Base-by-base conservation (phyloP, 2,329 filamentous ascomycete species). In the Talaromyces piceae region DNA sequence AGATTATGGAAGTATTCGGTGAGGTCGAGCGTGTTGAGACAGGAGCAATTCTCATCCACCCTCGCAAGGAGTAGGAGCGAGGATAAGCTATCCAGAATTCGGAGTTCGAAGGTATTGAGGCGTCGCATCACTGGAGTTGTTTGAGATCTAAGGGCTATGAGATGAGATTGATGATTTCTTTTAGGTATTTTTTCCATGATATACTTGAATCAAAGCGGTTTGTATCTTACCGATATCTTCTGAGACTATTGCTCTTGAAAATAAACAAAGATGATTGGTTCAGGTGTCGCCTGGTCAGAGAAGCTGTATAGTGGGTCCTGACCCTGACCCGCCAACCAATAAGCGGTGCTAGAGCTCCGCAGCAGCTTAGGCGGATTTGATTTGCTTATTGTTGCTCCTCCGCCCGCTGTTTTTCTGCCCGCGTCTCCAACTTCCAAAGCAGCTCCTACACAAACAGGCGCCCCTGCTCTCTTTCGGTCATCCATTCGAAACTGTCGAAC, bases 331-430 rank as follows among this genome's bases (percentile, higher is more conserved):
- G 12, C 5, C n/a, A 9, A 8, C 12, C 22, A 23, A 22, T 39
- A 2, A 43, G 23, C 22, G 43, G 51, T 41, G 53, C 58, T 54
- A 54, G 54, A 54, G 23, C 47, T 49, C 26, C 33, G 39, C 31
- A 25, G n/a, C 18, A 53, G 53, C 54, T 53, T 41, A 58, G 59
- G 60, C 59, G 65, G 60, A 61, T 60, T 65, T 65, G 62, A 62
- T n/a, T n/a, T n/a, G n/a, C n/a, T n/a, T n/a, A n/a, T 46, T 33
- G 45, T 30, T 30, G 45, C 58, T 62, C 64, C 64, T 61, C 62
- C 63, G 51, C 39, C n/a, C 47, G 37, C 23, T 41, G 43, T 59
- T 63, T 64, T 64, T 61, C 57, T 56, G 51, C 52, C 56, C 54
- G 50, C 54, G 59, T 60, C 58, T 64, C 64, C 66, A 65, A 51